Percentiles rank a stretch among this genome's conserved stretches.
Conservation (phyloP, 352 stramenopile genomes). For the Globisporangium radiosum region DNA sequence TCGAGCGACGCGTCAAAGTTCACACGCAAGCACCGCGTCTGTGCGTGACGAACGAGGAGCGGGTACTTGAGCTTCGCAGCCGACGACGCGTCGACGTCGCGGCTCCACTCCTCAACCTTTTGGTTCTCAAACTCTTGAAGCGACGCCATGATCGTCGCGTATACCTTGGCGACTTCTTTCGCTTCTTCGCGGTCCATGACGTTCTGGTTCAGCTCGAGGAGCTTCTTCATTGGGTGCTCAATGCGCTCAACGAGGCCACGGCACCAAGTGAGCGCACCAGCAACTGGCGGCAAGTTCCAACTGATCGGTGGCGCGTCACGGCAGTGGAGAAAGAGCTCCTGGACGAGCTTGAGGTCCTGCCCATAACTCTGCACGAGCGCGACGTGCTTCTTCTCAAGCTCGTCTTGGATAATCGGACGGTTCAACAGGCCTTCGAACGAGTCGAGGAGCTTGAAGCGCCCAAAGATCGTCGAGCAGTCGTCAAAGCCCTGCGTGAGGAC, state of each 20-base stretch:
- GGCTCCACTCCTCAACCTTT: constrained; percentile 96
- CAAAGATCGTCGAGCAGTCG: constrained; percentile 96
- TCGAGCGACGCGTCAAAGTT: constrained; percentile 98
- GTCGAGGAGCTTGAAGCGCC: constrained; percentile 97
- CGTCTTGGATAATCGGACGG: constrained; percentile 94
- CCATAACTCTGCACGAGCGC: constrained; percentile 95
- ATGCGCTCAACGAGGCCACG: constrained; percentile 94
- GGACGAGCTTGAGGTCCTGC: constrained; percentile 94
- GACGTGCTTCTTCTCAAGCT: constrained; percentile 97
- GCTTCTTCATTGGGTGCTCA: constrained; percentile 95
- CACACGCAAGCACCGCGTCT: constrained; percentile 90
- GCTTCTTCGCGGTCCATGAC: constrained; percentile 97
- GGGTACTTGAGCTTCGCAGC: constrained; percentile 94
- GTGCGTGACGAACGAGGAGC: constrained; percentile 86
- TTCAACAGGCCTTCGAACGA: constrained; percentile 95
- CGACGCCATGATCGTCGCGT: constrained; percentile 93
- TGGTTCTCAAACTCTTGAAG: constrained; percentile 96
- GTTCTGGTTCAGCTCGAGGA: constrained; percentile 93
- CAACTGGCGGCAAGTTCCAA: constrained; percentile 94
- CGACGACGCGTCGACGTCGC: constrained; percentile 92
- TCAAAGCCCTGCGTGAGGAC: constrained; percentile 96
- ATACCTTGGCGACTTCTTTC: constrained; percentile 98
- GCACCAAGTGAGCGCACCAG: constrained; percentile 94
- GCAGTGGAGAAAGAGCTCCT: constrained; percentile 95
- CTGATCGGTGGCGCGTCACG: constrained; percentile 91